phyloP scores from a whole-genome alignment of 805 yeast genomes.

The Cyberlindnera galapagoensis region DNA sequence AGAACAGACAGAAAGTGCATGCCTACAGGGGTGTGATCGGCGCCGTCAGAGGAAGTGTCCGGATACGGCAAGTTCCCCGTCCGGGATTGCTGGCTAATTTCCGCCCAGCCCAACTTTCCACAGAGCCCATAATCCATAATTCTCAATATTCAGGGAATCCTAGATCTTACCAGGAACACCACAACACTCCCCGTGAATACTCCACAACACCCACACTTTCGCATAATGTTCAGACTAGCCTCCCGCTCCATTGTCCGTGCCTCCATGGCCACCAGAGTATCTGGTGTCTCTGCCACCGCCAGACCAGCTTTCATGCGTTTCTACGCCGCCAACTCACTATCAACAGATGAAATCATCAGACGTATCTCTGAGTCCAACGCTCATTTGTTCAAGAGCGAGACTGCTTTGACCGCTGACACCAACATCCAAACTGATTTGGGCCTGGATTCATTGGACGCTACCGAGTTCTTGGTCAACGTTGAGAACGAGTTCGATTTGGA shows the following conservation, averaged over 20 bases:
- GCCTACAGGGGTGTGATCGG: no score
- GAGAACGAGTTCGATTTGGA: conserved; percentile 88
- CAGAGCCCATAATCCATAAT: no score
- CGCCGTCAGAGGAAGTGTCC: no score
- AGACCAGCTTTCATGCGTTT: conserved; percentile 31
- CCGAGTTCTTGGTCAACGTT: conserved; percentile 91
- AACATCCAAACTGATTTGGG: conserved; percentile 55
- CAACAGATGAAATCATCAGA: conserved; percentile 72
- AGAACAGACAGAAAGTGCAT: no score
- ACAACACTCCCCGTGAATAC: no score
- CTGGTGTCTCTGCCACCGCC: conserved; percentile 21
- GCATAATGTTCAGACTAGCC: conserved; percentile 53
- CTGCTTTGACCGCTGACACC: conserved; percentile 32
- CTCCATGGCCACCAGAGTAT: conserved; percentile 19
- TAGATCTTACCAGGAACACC: no score
- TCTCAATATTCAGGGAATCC: no score
- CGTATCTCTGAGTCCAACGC: conserved; percentile 77
- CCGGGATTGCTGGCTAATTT: no score
- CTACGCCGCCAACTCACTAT: conserved; percentile 58
- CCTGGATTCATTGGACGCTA: conserved; percentile 91
- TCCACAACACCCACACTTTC: no score
- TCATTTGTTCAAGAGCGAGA: conserved; percentile 55
- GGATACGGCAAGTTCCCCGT: no score
- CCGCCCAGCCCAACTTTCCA: no score
- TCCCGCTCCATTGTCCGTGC: conserved; percentile 35